A percentile compares a stretch with the other conserved stretches of the same genome.
phyloP scores from a whole-genome alignment of 257 asterid species.

The Solanum ossicruentum region DNA sequence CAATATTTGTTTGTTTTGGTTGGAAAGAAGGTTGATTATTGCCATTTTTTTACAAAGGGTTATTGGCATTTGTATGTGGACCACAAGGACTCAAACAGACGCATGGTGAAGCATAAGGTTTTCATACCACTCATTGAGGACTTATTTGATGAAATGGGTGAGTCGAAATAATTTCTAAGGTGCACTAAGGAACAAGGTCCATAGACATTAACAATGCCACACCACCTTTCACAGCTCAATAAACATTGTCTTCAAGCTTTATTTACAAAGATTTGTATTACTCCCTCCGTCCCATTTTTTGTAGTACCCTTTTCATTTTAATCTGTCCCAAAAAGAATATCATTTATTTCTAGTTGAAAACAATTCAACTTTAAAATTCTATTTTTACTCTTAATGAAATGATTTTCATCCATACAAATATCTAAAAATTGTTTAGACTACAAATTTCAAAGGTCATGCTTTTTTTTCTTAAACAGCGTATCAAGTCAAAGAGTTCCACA shows the following conservation, averaged over 20 bases:
- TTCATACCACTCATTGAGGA: neutral
- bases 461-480: no score
- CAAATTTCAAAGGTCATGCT: no score
- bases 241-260: neutral
- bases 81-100: neutral
- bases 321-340: no score
- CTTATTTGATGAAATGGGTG: neutral
- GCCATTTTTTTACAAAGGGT: no score
- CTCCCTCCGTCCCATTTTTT: no score
- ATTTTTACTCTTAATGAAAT: no score
- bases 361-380: no score
- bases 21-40: neutral
- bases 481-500: no score
- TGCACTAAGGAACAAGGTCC: neutral
- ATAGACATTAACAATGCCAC: neutral
- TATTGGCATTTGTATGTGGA: neutral
- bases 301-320: no score
- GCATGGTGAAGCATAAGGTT: neutral
- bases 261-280: neutral
- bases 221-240: neutral
- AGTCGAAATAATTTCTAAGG: neutral
- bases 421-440: no score
- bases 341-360: no score
- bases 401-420: no score
- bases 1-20: neutral